Percentiles rank a stretch among this genome's conserved stretches.
Conservation (phyloP, 805 yeast species). For the Candida broadrunensis region DNA sequence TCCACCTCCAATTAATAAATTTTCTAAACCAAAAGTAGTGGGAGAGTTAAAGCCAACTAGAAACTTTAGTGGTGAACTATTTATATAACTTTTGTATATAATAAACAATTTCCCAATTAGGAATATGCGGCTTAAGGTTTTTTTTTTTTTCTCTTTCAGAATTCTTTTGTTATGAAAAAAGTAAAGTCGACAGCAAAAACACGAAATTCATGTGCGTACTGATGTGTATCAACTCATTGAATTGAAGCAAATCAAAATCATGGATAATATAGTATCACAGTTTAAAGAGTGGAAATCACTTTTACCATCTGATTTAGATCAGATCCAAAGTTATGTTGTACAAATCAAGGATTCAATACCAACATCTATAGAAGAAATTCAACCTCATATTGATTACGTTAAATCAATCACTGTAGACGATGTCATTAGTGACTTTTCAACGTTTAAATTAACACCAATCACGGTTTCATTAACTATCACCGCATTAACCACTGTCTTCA, state of each 20-base stretch:
- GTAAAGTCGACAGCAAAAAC: not conserved
- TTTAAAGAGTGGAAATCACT: slow-evolving; percentile 5
- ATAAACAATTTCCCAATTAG: not conserved
- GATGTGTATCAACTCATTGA: too few species aligned
- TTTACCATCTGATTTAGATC: slow-evolving; percentile 6
- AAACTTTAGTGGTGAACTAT: slow-evolving; percentile 28
- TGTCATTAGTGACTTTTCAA: slow-evolving; percentile 26
- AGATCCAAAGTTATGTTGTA: slow-evolving; percentile 6
- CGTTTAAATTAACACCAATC: slow-evolving; percentile 28
- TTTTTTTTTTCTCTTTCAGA: not conserved
- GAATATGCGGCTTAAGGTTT: not conserved
- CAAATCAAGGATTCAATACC: slow-evolving; percentile 8
- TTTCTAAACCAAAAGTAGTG: slow-evolving; percentile 17
- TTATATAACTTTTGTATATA: slow-evolving; percentile 13
- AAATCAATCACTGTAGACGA: slow-evolving; percentile 11
- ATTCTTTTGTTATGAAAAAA: too few species aligned
- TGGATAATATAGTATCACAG: slow-evolving; percentile 10
- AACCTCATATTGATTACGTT: slow-evolving; percentile 8
- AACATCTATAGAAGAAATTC: slow-evolving; percentile 7
- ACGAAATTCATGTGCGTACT: not conserved
- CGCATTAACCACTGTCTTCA: slow-evolving; percentile 23
- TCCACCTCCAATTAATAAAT: slow-evolving; percentile 22
- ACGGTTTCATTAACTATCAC: slow-evolving; percentile 31
- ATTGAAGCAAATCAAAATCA: not conserved
- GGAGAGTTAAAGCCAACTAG: slow-evolving; percentile 22